Base-by-base conservation (phyloP, 768 basidiomycete species). In the Clitopilus hobsonii region DNA sequence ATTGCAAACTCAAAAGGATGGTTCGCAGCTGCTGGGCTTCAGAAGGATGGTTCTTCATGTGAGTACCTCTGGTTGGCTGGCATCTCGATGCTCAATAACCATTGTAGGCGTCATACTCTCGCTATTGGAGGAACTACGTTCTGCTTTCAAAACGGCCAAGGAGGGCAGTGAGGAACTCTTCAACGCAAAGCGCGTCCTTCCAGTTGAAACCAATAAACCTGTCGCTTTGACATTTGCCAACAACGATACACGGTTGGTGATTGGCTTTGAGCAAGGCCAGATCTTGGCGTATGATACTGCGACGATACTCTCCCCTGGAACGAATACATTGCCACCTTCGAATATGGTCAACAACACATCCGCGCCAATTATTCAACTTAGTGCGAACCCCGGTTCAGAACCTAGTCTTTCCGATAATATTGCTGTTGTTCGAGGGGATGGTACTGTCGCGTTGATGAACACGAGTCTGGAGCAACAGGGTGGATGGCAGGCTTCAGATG, bases 371-470 rank as follows among this genome's bases (percentile, higher is more conserved):
- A 70, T 80, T 6, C 82, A 86, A 61, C 76, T 90, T 41, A 62
- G 76, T 2, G 77, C 86, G 0, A 90, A 90, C 67, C 88, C 89
- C 1, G 84, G 83, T 47, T 69, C 69, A 24, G 78, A 80, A 52
- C 59, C 67, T 26, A 76, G 73, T 38, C 70, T 86, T 28, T 73
- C 76, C 5, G 82, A 85, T 38, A 63, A 85, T 2, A 71, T 89
- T 1, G 89, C 86, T 6, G 72, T 87, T 24, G 71, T 89, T 32
- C 69, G 66, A 61, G 66, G 62, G 58, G 69, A 73, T 70, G 73
- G 71, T 28, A 71, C 67, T n/a, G 84, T 88, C 6, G 78, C 86
- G 26, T 63, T 91, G 48, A 63, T 87, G 16, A 83, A 89, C 64
- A 73, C 78, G 18, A 76, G 78, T 49, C 71, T 82, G 24, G 71